Evolutionary conservation across 1,139 yeast species (phyloP), one percentile per base, ranked within the genome.

Genomic region (Hemisphaericaspora xylofermentans): DNA sequence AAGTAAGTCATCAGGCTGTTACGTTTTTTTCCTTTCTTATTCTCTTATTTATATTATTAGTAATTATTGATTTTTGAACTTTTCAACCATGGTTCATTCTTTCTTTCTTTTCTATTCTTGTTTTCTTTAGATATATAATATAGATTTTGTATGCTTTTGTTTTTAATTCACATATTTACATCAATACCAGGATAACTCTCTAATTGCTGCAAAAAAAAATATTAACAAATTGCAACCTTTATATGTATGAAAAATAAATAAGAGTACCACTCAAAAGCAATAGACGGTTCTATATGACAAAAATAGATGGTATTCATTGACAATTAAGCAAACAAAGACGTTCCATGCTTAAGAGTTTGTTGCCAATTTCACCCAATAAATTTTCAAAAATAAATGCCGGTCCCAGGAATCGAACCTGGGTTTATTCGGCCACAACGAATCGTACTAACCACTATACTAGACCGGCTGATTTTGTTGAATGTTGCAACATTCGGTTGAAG

Each of bases 351-450:
- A n/a, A n/a, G n/a, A n/a, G n/a, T n/a, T n/a, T n/a, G n/a, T n/a
- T n/a, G n/a, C n/a, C n/a, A n/a, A 19, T 8, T 5, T 19, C 22
- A 6, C 22, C 22, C 22, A 22, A 32, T 14, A 16, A 24, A 26
- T 7, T 10, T 29, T 19, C 32, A 43, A 40, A 43, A 8, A 30
- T 16, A 14, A 28, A 12, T 44, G 48, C 48, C 45, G 42, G 39
- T 39, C 40, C 44, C 48, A 44, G 41, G 48, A 44, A 42, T 44
- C 48, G 46, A 44, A 44, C 48, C 40, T 44, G 44, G 44, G 42
- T 44, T 38, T 40, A 41, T 24, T 40, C 48, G 48, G 48, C 48
- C 48, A 44, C 48, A 44, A 44, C 48, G 48, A 40, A 24, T 41
- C 34, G 43, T 44, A 43, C 43, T 44, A 16, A 41, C 46, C 48